Evolutionary conservation across 208 protist genomes (phyloP), one percentile per base, ranked within the genome.

Genomic region (Leishmania braziliensis): DNA sequence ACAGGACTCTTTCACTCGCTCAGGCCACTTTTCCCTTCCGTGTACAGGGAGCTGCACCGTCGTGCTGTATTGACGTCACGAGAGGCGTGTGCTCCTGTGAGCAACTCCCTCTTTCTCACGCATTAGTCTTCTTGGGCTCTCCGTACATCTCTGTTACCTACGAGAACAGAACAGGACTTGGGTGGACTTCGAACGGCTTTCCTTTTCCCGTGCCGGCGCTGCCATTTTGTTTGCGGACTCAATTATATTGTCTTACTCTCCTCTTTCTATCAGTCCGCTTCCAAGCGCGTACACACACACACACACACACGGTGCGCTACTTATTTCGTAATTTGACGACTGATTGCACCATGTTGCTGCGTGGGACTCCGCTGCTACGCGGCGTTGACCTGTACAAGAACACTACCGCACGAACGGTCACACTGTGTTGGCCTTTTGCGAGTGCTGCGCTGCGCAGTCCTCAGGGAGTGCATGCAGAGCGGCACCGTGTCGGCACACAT

Each of bases 391-490:
- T 76, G 51, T 63, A n/a, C 72, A 20, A 46, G 50, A 6, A 6
- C 29, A 18, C 69, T 54, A 26, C 39, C 69, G 39, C 69, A 14
- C 69, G 8, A 53, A 46, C 26, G 46, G 23, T 26, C 46, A 51
- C 43, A 51, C 46, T 51, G 46, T 16, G 53, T 26, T 50, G 43
- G 8, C 36, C 46, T 73, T 73, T 58, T 9, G 14, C 72, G 33
- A 43, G 14, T 62, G 51, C 51, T 46, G 72, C 72, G 51, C 72
- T 76, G 51, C 72, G 72, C n/a, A 76, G n/a, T 29, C 72, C 26
- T 39, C 72, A 53, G 16, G 50, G 72, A 36, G 72, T 43, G 33
- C 72, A 62, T 62, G 51, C 72, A 53, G n/a, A 14, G 72, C 72
- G 29, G 53, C 48, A 76, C 29, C 51, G 51, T 3, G 16, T 76